Evolutionary conservation across 1,284 basidiomycete species (phyloP).

Genomic region (Ustilago curta): DNA sequence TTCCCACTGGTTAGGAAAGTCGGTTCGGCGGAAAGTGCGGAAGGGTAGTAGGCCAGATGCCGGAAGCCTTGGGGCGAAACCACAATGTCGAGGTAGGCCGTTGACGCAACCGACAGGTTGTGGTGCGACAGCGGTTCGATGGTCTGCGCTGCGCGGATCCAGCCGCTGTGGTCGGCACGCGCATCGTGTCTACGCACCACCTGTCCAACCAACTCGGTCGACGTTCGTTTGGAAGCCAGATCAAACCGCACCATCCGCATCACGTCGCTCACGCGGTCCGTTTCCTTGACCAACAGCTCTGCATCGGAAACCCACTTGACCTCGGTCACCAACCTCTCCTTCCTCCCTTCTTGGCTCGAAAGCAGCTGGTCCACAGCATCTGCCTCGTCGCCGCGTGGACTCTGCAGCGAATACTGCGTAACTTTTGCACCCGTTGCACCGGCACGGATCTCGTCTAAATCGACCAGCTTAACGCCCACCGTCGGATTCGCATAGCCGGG

Average conservation of each 20-base stretch:
- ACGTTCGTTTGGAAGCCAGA: slow-evolving; percentile 8
- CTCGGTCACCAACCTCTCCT: slow-evolving; percentile 77
- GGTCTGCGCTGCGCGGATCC: slow-evolving; percentile 77
- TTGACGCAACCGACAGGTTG: slow-evolving; percentile 33
- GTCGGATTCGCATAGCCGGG: slow-evolving; percentile 91
- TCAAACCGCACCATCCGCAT: slow-evolving; percentile 56
- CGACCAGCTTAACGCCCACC: slow-evolving; percentile 79
- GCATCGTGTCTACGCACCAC: slow-evolving; percentile 75
- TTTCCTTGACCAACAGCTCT: slow-evolving; percentile 85
- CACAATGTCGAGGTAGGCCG: slow-evolving; percentile 59
- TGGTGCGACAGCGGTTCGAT: slow-evolving; percentile 49
- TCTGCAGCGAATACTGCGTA: slow-evolving; percentile 36
- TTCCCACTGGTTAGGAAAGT: slow-evolving; percentile 81
- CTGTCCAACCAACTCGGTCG: slow-evolving; percentile 55
- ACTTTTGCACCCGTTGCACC: slow-evolving; percentile 14
- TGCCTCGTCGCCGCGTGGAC: slow-evolving; percentile 55
- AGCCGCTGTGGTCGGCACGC: slow-evolving; percentile 83
- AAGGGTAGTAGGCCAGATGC: slow-evolving; percentile 58
- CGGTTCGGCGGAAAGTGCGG: slow-evolving; percentile 32
- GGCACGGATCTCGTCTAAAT: slow-evolving; percentile 45
- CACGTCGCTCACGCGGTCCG: slow-evolving; percentile 73
- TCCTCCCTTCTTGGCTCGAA: slow-evolving; percentile 74
- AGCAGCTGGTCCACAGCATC: slow-evolving; percentile 70
- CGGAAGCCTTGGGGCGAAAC: slow-evolving; percentile 48
- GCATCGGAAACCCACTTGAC: slow-evolving; percentile 85